Evolutionary conservation across 805 yeast genomes (phyloP).

Genomic region (Sungouiella blattae): DNA sequence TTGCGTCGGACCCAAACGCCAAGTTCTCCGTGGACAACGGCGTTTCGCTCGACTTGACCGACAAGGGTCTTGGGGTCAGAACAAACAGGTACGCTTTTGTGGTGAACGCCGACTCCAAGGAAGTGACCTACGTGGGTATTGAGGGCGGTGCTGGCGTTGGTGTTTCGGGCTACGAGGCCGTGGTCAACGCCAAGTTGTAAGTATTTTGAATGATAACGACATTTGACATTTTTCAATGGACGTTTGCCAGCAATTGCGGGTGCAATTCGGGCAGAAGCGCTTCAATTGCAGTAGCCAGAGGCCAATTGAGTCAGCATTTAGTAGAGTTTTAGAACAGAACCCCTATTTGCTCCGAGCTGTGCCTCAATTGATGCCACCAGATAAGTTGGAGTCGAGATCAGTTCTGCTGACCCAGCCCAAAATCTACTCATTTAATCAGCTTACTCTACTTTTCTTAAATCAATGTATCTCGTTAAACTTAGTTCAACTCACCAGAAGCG

Average conservation of each 20-base stretch:
- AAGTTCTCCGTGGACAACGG: conserved; percentile 27
- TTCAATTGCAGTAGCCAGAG: no score
- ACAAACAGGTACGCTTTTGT: conserved; percentile 40
- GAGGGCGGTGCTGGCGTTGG: conserved; percentile 32
- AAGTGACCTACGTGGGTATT: conserved; percentile 35
- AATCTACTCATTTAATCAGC: no score
- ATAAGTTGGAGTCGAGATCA: no score
- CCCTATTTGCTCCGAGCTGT: no score
- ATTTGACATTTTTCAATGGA: no score
- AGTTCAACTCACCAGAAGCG: conserved; percentile 57
- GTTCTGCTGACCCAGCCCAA: no score
- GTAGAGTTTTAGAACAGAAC: no score
- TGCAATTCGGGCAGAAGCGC: no score
- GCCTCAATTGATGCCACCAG: no score
- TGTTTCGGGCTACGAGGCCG: conserved; percentile 36
- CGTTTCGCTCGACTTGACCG: conserved; percentile 33
- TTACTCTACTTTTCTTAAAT: background rate
- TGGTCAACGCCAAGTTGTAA: conserved; percentile 34
- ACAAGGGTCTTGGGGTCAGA: conserved; percentile 36
- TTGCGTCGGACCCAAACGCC: conserved; percentile 41
- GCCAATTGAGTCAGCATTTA: no score
- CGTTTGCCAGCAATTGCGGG: no score
- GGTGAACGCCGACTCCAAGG: conserved; percentile 39
- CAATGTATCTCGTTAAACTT: conserved; percentile 2
- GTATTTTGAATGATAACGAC: no score